Base-by-base conservation (phyloP, 352 stramenopile species). In the Globisporangium lucens region DNA sequence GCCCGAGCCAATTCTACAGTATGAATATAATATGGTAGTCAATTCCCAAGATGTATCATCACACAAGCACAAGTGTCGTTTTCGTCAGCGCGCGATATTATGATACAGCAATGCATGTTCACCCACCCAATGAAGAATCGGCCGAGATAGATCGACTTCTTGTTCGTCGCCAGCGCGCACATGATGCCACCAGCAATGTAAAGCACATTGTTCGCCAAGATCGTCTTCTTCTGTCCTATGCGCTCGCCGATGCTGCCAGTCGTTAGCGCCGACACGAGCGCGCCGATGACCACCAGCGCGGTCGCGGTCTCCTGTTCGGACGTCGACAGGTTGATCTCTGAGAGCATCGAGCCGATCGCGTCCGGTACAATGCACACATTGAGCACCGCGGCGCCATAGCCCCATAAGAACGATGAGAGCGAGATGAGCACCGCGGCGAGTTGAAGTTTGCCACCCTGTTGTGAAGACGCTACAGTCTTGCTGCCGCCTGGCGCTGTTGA, bases 291-390 rank as follows among this genome's bases (percentile, higher is more conserved):
- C 3, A 92, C 86, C 3, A 94, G 81, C 58, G 84, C 83, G 2
- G 86, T 93, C 35, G 86, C 86, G 2, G 69, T 85, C 65, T 94
- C 86, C 46, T 93, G 83, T 62, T 94, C 86, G 35, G 77, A 70
- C 20, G 80, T 92, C 20, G 71, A 80, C 47, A 93, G 80, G 36
- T 89, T 87, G 64, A 94, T 89, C 22, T 93, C 85, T 29, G 80
- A 61, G 4, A 94, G 74, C 27, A 94, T 70, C 51, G 86, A 94
- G 0, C 86, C 86, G 2, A 88, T 56, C 12, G 84, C 86, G 38
- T 94, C 75, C 0, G 83, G 81, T 0, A 92, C 79, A 64, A 94
- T 89, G 60, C 86, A 94, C 6, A 94, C 82, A 60, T 94, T 94
- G 10, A 94, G 75, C 36, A 90, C 86, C 5, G 79, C 70, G 33